A percentile compares a stretch with the other conserved stretches of the same genome.
Conservation (phyloP, 2,329 filamentous ascomycete genomes). For the Cryphonectria parasitica region DNA sequence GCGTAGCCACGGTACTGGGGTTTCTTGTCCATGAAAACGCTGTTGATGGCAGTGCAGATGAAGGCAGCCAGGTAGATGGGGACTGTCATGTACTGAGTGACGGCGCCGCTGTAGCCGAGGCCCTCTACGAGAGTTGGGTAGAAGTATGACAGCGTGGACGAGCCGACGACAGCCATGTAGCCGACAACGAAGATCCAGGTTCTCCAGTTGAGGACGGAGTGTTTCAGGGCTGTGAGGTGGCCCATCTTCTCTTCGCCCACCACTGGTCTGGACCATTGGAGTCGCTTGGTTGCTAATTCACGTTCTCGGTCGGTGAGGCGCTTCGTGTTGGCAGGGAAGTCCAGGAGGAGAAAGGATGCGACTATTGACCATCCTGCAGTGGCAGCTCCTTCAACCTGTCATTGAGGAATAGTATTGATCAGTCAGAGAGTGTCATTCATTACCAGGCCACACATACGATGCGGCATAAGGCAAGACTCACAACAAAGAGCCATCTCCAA, state of each 20-base stretch:
- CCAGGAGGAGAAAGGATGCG: constrained; percentile 67
- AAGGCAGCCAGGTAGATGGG: constrained; percentile 59
- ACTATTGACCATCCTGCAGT: constrained; percentile 58
- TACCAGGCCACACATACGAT: not conserved
- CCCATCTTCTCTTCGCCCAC: constrained; percentile 61
- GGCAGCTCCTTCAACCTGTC: constrained; percentile 57
- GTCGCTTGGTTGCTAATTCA: constrained; percentile 61
- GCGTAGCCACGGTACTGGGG: constrained; percentile 51
- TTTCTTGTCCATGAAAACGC: constrained; percentile 51
- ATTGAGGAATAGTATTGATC: constrained; percentile 24
- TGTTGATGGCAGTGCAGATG: constrained; percentile 49
- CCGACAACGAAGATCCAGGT: constrained; percentile 46
- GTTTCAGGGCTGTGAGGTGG: constrained; percentile 34
- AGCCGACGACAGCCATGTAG: constrained; percentile 48
- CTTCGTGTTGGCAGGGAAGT: constrained; percentile 67
- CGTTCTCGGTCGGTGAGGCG: constrained; percentile 64
- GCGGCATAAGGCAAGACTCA: not conserved
- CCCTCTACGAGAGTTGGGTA: constrained; percentile 57
- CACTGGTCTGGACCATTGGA: constrained; percentile 63
- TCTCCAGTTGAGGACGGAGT: constrained; percentile 43
- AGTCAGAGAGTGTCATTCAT: not conserved
- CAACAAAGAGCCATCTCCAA: constrained; percentile 45
- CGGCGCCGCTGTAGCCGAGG: constrained; percentile 50
- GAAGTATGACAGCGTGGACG: constrained; percentile 56
- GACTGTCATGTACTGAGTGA: constrained; percentile 55